Evolutionary conservation across 495 filamentous ascomycete genomes (phyloP).

Genomic region (Aspergillus campestris): DNA sequence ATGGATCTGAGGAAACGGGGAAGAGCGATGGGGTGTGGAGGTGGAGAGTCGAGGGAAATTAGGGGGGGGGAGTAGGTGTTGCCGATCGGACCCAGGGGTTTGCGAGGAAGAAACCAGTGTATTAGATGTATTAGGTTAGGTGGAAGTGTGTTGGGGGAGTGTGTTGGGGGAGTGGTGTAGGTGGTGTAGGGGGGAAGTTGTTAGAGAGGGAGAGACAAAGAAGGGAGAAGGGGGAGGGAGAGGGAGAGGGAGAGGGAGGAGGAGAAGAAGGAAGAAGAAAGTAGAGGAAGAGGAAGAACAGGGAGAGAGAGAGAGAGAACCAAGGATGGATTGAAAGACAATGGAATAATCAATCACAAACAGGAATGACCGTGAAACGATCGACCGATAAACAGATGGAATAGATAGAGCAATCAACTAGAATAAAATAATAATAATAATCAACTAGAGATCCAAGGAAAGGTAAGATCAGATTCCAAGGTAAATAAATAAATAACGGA

Average conservation of each 20-base stretch:
- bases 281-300: not conserved
- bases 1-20: too few species aligned
- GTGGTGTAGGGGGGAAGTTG: not conserved
- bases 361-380: not conserved
- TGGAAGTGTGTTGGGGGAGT: not conserved
- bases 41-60: too few species aligned
- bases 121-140: too few species aligned
- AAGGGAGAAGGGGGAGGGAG: constrained; percentile 7
- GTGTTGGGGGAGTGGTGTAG: constrained; percentile 4
- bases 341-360: not conserved
- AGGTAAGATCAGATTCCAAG: too few species aligned
- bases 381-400: not conserved
- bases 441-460: too few species aligned
- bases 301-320: constrained; percentile 1
- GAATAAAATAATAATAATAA: too few species aligned
- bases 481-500: too few species aligned
- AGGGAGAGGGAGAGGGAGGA: constrained; percentile 6
- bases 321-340: not conserved
- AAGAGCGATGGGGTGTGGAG: too few species aligned
- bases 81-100: too few species aligned
- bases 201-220: constrained; percentile 1
- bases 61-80: too few species aligned
- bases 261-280: constrained; percentile 3
- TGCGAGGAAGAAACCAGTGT: too few species aligned
- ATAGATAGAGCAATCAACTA: too few species aligned